Conservation (phyloP, 768 basidiomycete genomes). For the Mrakia blollopis region DNA sequence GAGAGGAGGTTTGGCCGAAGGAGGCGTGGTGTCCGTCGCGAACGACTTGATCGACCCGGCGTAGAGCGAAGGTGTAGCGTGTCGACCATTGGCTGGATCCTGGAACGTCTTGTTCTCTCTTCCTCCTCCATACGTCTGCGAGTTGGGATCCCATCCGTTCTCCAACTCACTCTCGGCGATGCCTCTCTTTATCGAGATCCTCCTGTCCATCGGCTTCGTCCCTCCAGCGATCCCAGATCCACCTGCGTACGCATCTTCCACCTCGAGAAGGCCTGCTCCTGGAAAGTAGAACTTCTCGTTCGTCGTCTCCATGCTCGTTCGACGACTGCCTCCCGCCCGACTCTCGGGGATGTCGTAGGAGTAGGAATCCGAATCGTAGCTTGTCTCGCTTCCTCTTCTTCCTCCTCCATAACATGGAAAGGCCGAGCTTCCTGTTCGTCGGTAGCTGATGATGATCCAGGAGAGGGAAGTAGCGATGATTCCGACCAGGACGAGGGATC, state of each 20-base stretch:
- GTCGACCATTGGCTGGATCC: constrained; percentile 7
- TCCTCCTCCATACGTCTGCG: not conserved
- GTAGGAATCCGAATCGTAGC: not conserved
- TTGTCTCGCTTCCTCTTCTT: not conserved
- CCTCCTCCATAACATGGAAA: not conserved
- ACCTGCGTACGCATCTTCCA: not conserved
- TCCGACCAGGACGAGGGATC: not conserved
- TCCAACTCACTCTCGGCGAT: constrained; percentile 13
- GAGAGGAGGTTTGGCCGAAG: not conserved
- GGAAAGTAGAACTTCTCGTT: not conserved
- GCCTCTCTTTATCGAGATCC: constrained; percentile 9
- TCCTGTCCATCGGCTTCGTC: not conserved
- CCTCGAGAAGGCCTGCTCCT: not conserved
- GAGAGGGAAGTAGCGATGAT: constrained; percentile 14
- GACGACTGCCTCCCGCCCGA: not conserved
- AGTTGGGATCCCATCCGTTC: constrained; percentile 8
- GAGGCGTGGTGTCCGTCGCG: too few relatives aligned
- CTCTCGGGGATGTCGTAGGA: not conserved
- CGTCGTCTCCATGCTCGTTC: not conserved
- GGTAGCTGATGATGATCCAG: constrained; percentile 8
- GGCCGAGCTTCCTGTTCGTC: not conserved
- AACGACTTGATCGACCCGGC: not conserved
- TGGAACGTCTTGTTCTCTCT: not conserved
- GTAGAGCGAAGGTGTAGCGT: not conserved
- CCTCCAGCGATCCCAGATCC: not conserved